These are phyloP conservation scores for Ophiostoma novo-ulmi DNA, from an alignment of 2,329 filamentous ascomycete genomes.

Conservation along the genomic window DNA sequence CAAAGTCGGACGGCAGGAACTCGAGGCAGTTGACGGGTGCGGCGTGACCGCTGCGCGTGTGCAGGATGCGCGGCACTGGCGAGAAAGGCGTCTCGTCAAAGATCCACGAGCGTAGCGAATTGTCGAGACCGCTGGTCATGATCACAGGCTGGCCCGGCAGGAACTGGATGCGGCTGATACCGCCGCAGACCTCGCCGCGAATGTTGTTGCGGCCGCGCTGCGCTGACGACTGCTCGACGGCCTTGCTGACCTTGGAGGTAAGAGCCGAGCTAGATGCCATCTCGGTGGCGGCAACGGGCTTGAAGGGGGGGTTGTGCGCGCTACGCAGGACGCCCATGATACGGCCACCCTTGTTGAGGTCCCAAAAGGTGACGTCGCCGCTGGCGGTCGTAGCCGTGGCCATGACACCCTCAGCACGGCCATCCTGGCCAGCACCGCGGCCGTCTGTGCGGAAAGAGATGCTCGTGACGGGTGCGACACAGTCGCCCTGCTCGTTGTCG, in stretches of 20 bases:
- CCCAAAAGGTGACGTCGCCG: slow-evolving; percentile 94
- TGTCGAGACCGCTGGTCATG: slow-evolving; percentile 85
- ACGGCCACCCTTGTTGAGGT: slow-evolving; percentile 81
- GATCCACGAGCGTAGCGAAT: slow-evolving; percentile 92
- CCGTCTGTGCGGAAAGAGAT: slow-evolving; percentile 91
- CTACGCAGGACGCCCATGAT: slow-evolving; percentile 81
- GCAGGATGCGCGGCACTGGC: slow-evolving; percentile 75
- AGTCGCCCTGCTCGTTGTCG: slow-evolving; percentile 37
- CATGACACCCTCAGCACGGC: slow-evolving; percentile 83
- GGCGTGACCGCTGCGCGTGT: slow-evolving; percentile 82
- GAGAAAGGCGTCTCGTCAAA: slow-evolving; percentile 91
- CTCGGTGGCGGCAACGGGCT: neutral
- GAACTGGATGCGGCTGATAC: slow-evolving; percentile 84
- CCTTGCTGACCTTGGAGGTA: neutral
- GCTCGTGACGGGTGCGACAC: slow-evolving; percentile 59
- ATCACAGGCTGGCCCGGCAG: slow-evolving; percentile 83
- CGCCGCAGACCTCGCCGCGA: slow-evolving; percentile 46
- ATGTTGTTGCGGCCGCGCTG: slow-evolving; percentile 33
- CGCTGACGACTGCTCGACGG: slow-evolving; percentile 22
- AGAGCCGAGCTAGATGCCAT: neutral
- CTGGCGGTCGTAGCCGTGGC: slow-evolving; percentile 74
- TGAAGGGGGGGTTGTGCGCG: slow-evolving; percentile 72
- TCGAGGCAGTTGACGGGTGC: slow-evolving; percentile 75
- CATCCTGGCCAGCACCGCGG: slow-evolving; percentile 80
- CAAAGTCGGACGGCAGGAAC: slow-evolving; percentile 83